A percentile compares a stretch with the other conserved stretches of the same genome.
Evolutionary conservation across 352 stramenopile species (phyloP).

Genomic region (Blastocystis sp.): DNA sequence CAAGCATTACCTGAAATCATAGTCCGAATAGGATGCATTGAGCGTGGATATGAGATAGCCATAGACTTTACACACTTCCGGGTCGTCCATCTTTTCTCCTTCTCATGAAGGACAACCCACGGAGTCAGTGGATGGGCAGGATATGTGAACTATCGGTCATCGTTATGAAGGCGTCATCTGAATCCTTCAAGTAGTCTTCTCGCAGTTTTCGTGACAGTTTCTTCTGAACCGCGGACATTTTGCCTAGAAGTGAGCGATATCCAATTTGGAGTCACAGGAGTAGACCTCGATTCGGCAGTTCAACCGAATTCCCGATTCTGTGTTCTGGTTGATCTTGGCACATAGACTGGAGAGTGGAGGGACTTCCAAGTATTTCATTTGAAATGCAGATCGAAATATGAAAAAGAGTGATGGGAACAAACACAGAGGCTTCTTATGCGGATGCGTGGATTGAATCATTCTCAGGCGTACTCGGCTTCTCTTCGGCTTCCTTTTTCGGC

Average conservation of each 20-base stretch:
- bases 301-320: not conserved
- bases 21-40: conserved; percentile 85
- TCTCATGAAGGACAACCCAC: conserved; percentile 11
- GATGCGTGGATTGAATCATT: no score
- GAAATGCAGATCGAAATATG: no score
- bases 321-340: no score
- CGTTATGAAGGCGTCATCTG: conserved; percentile 6
- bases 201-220: conserved; percentile 47
- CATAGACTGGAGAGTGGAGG: no score
- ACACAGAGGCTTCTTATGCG: no score
- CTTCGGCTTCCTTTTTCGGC: no score
- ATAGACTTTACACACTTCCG: conserved; percentile 81
- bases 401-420: no score
- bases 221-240: conserved; percentile 58
- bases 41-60: conserved; percentile 86
- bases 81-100: conserved; percentile 76
- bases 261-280: not conserved
- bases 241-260: not conserved
- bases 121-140: not conserved
- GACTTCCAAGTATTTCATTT: no score
- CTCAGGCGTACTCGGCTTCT: no score
- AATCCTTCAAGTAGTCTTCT: conserved; percentile 63
- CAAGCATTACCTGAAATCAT: conserved; percentile 78
- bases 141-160: conserved; percentile 40
- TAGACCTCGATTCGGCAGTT: conserved; percentile 63